Evolutionary conservation across 2,329 filamentous ascomycete species (phyloP).

Genomic region (Venturia aucupariae): DNA sequence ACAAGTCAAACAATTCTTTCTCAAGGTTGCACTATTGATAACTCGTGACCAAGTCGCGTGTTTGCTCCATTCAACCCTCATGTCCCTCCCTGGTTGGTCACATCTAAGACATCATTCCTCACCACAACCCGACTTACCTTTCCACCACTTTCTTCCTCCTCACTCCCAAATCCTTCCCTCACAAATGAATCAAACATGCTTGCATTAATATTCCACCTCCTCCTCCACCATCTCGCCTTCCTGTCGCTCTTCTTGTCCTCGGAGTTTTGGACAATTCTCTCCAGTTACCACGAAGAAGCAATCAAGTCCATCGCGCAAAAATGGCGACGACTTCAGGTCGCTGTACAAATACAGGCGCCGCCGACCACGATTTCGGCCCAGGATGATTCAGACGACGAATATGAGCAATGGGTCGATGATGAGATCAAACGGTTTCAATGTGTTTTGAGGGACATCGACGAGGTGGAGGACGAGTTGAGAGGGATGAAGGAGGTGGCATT

Average conservation of each 20-base stretch:
- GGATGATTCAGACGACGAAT: not conserved
- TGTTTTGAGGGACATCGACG: slow-evolving; percentile 17
- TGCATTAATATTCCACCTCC: not conserved
- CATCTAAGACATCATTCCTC: too few relatives aligned
- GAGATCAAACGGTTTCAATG: not conserved
- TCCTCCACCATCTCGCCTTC: not conserved
- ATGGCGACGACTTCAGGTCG: not conserved
- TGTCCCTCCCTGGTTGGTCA: too few relatives aligned
- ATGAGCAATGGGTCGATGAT: not conserved
- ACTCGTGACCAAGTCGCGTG: too few relatives aligned
- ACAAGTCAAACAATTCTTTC: too few relatives aligned
- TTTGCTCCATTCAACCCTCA: too few relatives aligned
- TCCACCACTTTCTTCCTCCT: not conserved
- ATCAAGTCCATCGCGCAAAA: not conserved
- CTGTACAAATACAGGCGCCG: not conserved
- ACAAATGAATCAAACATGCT: not conserved
- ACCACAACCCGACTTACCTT: not conserved
- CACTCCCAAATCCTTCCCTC: not conserved
- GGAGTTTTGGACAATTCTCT: not conserved
- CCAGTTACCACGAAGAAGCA: not conserved
- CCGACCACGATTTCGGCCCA: not conserved
- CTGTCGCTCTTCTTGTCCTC: not conserved
- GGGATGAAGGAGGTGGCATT: not conserved
- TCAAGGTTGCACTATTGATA: too few relatives aligned
- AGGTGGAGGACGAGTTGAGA: not conserved